Conservation (phyloP, 306 rosid genomes). For the Sicyos edulis region DNA sequence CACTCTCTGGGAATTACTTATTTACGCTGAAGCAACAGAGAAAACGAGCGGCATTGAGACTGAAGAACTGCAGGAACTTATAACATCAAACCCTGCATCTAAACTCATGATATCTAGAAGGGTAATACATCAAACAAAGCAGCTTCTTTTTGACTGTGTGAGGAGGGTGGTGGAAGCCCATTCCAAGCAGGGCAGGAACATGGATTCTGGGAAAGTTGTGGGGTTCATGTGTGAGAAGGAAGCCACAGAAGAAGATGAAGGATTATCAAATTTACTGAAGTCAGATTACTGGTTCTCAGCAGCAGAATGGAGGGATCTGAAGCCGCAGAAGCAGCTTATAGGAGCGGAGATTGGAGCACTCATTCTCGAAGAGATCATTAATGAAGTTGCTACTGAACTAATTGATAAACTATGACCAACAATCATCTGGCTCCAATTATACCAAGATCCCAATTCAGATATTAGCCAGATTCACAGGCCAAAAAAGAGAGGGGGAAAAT, state of each 20-base stretch:
- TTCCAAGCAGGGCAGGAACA: constrained; percentile 25
- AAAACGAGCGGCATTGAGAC: constrained; percentile 19
- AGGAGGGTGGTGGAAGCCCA: constrained; percentile 42
- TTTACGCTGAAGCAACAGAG: constrained; percentile 32
- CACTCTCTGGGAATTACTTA: constrained; percentile 44
- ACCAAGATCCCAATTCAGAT: not conserved
- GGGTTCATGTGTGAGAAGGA: constrained; percentile 44
- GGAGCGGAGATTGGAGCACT: constrained; percentile 47
- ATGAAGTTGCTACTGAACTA: constrained; percentile 40
- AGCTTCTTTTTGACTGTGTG: constrained; percentile 58
- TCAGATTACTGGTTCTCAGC: constrained; percentile 38
- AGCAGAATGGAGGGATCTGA: constrained; percentile 44
- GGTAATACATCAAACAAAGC: constrained; percentile 47
- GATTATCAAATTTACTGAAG: constrained; percentile 19
- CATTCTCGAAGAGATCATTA: constrained; percentile 40
- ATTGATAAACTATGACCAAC: constrained; percentile 20
- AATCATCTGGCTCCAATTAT: not conserved
- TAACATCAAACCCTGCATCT: constrained; percentile 32
- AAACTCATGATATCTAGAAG: constrained; percentile 44
- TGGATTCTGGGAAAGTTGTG: constrained; percentile 44
- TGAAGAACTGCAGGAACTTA: constrained; percentile 27
- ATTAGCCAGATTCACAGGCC: not conserved
- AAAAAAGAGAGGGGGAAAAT: not conserved
- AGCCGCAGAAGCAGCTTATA: constrained; percentile 38
- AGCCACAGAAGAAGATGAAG: constrained; percentile 29